Evolutionary conservation across 208 protist species (phyloP), one percentile per base, ranked within the genome.

Genomic region (Novymonas esmeraldas): DNA sequence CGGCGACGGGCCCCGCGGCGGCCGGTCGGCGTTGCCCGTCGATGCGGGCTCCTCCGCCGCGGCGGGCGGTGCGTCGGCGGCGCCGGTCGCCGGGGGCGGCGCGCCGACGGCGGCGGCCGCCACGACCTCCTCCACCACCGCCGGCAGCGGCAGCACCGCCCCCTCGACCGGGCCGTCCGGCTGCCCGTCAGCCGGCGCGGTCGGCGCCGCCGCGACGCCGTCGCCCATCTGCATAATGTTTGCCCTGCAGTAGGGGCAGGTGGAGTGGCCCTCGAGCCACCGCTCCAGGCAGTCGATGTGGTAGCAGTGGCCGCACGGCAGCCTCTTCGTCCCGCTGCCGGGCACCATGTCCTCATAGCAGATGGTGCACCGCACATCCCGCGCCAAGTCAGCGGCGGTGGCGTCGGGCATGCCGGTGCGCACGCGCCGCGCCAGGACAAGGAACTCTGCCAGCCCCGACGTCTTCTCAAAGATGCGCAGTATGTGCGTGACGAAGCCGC

Each of bases 281-380:
- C 78, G 80, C 28, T 79, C 76, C 31, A 96, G 82, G 55, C 89
- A 96, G 14, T 76, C 57, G 11, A 79, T 73, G 76, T 96, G 91
- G 76, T 93, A 96, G 65, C 84, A 92, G 71, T 96, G 91, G 3
- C 85, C 82, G 64, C 91, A 96, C 6, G 84, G 73, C 46, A 96
- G 79, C 26, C 79, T 74, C 68, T 91, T 93, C 50, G 76, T 82
- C 2, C 46, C 46, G 20, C 76, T 57, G 14, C 67, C 68, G 0
- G 72, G 54, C 45, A 46, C 49, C 85, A 96, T 93, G 41, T 94
- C 85, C 41, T 96, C 88, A 63, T 94, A 91, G 81, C 91, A 96
- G 44, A 96, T 92, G 18, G 78, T 83, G 63, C 91, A 96, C 22
- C 76, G 69, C n/a, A 62, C 50, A 26, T 94, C 85, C 6, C 70